phyloP scores from a whole-genome alignment of 768 basidiomycete genomes.

The Hericium erinaceus region DNA sequence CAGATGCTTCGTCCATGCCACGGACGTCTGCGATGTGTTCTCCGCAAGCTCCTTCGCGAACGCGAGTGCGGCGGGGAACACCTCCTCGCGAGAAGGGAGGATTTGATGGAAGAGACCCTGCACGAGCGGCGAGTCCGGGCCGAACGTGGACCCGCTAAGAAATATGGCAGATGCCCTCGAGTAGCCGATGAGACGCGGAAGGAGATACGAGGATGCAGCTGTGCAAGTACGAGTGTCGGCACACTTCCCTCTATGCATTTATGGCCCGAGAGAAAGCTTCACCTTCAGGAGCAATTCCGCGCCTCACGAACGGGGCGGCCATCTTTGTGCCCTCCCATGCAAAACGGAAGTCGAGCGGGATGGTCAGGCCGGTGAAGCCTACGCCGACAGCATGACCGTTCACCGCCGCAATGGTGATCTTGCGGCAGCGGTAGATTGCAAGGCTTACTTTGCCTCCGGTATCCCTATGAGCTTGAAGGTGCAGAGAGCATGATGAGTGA shows the following conservation, averaged over 20 bases:
- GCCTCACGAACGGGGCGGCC: constrained; percentile 39
- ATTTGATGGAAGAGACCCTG: constrained; percentile 37
- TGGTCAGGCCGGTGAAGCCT: constrained; percentile 40
- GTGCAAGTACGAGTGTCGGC: neutral
- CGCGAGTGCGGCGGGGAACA: constrained; percentile 41
- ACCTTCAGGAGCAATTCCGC: constrained; percentile 43
- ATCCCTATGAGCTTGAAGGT: constrained; percentile 35
- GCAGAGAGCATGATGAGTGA: neutral
- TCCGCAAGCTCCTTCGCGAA: constrained; percentile 43
- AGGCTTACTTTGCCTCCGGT: constrained; percentile 37
- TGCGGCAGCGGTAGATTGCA: constrained; percentile 42
- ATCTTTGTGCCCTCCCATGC: constrained; percentile 42
- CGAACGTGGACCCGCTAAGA: constrained; percentile 35
- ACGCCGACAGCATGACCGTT: constrained; percentile 45
- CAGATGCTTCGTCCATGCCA: constrained; percentile 43
- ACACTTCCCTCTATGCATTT: too few relatives aligned
- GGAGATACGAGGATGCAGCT: constrained; percentile 37
- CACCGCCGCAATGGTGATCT: constrained; percentile 42
- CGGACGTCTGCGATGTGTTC: constrained; percentile 40
- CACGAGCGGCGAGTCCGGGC: constrained; percentile 35
- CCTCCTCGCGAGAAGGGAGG: constrained; percentile 39
- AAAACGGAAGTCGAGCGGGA: constrained; percentile 45
- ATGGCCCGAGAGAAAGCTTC: neutral
- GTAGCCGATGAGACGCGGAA: constrained; percentile 46
- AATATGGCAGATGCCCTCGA: constrained; percentile 44